Evolutionary conservation across 495 filamentous ascomycete species (phyloP).

Genomic region (Poronia punctata): DNA sequence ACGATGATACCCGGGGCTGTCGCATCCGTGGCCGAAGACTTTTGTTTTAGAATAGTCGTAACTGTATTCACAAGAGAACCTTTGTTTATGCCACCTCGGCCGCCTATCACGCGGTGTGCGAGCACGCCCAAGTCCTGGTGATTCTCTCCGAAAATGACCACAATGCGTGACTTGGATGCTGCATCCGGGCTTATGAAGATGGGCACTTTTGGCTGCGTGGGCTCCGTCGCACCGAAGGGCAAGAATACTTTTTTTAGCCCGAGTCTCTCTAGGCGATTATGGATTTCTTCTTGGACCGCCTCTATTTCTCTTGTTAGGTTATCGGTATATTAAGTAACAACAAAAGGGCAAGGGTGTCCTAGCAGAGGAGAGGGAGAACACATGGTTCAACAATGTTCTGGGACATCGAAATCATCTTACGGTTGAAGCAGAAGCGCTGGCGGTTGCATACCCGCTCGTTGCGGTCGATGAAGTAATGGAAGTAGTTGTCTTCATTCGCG

Average conservation of each 20-base stretch:
- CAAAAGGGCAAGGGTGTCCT: background rate
- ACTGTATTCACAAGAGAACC: conserved; percentile 61
- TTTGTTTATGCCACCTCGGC: conserved; percentile 51
- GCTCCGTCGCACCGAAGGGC: conserved; percentile 41
- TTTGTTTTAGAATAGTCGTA: conserved; percentile 38
- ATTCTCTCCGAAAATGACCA: conserved; percentile 68
- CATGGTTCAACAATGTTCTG: background rate
- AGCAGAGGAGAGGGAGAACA: background rate
- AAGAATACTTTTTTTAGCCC: conserved; percentile 53
- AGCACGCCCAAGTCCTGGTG: conserved; percentile 68
- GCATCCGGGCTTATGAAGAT: conserved; percentile 60
- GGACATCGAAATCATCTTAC: conserved; percentile 41
- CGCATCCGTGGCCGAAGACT: conserved; percentile 20
- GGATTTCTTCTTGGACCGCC: conserved; percentile 54
- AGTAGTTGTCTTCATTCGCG: conserved; percentile 56
- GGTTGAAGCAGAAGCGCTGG: conserved; percentile 62
- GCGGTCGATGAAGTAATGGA: conserved; percentile 63
- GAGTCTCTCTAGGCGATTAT: conserved; percentile 49
- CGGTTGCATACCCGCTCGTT: conserved; percentile 65
- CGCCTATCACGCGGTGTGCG: conserved; percentile 57
- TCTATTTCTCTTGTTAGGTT: conserved; percentile 32
- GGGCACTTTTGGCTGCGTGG: conserved; percentile 51
- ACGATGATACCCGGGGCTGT: conserved; percentile 51
- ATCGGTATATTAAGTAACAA: background rate
- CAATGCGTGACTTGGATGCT: conserved; percentile 49